Evolutionary conservation across 768 basidiomycete species (phyloP).

Genomic region (Lenzites betulinus): DNA sequence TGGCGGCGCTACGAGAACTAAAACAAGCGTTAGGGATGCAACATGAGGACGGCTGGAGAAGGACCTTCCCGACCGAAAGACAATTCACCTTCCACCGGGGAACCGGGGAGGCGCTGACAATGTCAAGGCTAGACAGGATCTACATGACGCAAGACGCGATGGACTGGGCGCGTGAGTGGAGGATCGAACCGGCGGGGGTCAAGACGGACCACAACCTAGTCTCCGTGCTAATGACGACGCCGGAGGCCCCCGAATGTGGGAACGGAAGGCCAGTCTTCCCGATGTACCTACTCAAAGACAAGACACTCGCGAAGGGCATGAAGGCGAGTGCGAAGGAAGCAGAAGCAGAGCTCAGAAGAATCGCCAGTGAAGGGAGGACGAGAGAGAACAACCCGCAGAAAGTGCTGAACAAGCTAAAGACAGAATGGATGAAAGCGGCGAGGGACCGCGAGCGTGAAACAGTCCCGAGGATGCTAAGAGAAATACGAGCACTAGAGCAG

Average conservation of each 20-base stretch:
- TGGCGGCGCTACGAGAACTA: neutral
- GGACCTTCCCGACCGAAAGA: neutral
- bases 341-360: neutral
- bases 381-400: neutral
- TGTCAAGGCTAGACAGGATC: neutral
- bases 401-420: neutral
- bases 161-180: neutral
- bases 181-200: neutral
- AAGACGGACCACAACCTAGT: neutral
- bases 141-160: neutral
- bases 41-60: neutral
- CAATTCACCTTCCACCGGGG: slow-evolving; percentile 2
- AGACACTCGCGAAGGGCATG: neutral
- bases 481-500: neutral
- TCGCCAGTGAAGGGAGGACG: neutral
- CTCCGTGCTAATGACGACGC: neutral
- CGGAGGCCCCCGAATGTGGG: neutral
- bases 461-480: neutral
- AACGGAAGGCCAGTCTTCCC: neutral
- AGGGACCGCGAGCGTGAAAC: neutral
- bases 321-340: neutral
- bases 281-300: neutral
- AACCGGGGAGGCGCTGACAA: neutral
- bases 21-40: neutral
- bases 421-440: neutral